A percentile compares a stretch with the other conserved stretches of the same genome.
phyloP scores from a whole-genome alignment of 2,329 filamentous ascomycete genomes.

The Aspergillus sp. region DNA sequence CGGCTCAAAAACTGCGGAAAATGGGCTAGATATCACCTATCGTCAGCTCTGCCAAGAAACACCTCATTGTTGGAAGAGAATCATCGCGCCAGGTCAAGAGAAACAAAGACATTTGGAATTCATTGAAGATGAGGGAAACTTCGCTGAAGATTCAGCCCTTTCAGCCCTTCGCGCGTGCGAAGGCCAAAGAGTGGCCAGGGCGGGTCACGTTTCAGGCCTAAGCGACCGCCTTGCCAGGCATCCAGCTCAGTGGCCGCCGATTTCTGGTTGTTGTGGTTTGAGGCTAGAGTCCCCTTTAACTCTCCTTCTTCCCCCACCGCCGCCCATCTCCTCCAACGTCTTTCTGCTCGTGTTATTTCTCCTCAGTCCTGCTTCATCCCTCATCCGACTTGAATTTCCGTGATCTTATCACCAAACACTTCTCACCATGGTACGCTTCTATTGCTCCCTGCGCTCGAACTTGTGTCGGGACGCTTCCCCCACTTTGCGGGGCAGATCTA shows the following conservation, averaged over 20 bases:
- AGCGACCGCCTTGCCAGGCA: conserved; percentile 28
- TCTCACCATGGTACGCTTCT: conserved; percentile 39
- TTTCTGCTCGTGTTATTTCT: conserved; percentile 24
- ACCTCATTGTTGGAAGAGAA: conserved; percentile 1
- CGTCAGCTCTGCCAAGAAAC: conserved; percentile 3
- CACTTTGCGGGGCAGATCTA: conserved; percentile 41
- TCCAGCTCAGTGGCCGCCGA: conserved; percentile 21
- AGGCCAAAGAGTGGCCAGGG: conserved; percentile 16
- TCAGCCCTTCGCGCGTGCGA: conserved; percentile 17
- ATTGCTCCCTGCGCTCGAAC: conserved; percentile 9
- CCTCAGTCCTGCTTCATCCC: conserved; percentile 15
- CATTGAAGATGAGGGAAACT: not conserved
- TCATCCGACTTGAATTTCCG: conserved; percentile 6
- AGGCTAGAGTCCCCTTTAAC: conserved; percentile 27
- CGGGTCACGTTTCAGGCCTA: conserved; percentile 30
- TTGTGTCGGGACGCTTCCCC: conserved; percentile 29
- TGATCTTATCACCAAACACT: conserved; percentile 10
- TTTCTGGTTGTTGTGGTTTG: conserved; percentile 25
- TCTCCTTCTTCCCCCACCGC: conserved; percentile 22
- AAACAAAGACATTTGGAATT: conserved; percentile 4
- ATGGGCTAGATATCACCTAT: not conserved
- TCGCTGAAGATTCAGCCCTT: conserved; percentile 13
- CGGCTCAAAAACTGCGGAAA: conserved; percentile 1
- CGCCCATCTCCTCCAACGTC: conserved; percentile 25
- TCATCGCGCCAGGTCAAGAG: not conserved